phyloP scores from a whole-genome alignment of 139 green algal species.

The Coelastrella sp. region DNA sequence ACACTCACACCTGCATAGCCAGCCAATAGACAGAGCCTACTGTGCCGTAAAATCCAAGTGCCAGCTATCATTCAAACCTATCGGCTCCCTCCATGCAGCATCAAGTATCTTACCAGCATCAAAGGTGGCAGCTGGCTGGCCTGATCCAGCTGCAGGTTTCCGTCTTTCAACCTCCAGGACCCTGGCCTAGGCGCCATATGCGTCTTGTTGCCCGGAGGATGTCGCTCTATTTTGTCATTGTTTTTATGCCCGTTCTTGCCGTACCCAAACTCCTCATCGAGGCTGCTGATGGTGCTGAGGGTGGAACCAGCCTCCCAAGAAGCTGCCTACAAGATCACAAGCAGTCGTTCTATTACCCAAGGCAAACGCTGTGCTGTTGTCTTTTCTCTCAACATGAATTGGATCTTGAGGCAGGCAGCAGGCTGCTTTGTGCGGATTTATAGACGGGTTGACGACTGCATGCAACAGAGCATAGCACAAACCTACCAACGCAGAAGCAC shows the following conservation, averaged over 20 bases:
- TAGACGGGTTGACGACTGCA: background rate
- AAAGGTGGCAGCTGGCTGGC: constrained; percentile 31
- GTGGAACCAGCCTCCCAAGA: background rate
- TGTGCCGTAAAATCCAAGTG: too few relatives aligned
- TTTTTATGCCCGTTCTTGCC: background rate
- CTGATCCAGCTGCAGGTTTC: background rate
- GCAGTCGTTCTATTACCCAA: too few relatives aligned
- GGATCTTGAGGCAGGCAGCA: background rate
- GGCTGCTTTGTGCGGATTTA: background rate
- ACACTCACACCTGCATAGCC: too few relatives aligned
- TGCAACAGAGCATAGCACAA: background rate
- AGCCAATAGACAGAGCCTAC: too few relatives aligned
- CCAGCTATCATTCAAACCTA: too few relatives aligned
- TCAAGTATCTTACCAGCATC: constrained; percentile 26
- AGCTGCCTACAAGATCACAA: background rate
- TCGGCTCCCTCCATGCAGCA: too few relatives aligned
- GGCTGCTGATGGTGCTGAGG: background rate
- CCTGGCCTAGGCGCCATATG: background rate
- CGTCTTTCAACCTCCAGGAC: background rate
- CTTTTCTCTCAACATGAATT: too few relatives aligned
- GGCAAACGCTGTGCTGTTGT: background rate
- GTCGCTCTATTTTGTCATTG: constrained; percentile 5
- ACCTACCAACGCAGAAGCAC: too few relatives aligned
- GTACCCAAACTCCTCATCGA: background rate
- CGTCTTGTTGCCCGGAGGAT: background rate